Base-by-base conservation (phyloP, 352 stramenopile species). In the Phytophthora pisi region DNA sequence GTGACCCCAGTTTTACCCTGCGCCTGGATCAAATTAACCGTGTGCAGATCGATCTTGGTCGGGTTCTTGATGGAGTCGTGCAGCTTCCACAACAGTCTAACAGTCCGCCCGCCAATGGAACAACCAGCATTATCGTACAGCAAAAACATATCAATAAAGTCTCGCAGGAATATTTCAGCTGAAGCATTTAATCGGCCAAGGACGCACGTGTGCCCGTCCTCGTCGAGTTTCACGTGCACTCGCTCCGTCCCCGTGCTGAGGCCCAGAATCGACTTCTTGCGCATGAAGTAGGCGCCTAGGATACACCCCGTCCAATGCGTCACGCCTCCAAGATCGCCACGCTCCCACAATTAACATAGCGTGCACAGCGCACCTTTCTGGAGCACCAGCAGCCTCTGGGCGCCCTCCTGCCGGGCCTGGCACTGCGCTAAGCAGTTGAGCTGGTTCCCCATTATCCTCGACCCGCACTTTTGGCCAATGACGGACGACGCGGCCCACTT, bases 391-490 rank as follows among this genome's bases (percentile, higher is more conserved):
- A 92, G 67, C 4, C 81, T 78, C 75, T 93, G 79, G 26, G 79
- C 67, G 53, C 78, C 75, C 71, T 95, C 84, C 31, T 86, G 78
- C 30, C 86, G 75, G 57, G 78, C 70, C 52, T 88, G 83, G 64
- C 86, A 95, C 67, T 93, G 81, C 76, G 86, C 76, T 15, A 92
- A 61, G 70, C 86, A 95, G 65, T 91, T 93, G 64, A 95, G 78
- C 60, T 83, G 68, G 70, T 95, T 95, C 52, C 86, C 86, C 86
- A 95, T 77, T n/a, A 15, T 52, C 36, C 11, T 42, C 10, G 10
- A 42, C 24, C 30, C 9, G 34, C 36, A 50, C 11, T 69, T 68
- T 65, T 64, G 40, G 16, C 55, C 62, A 70, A 70, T 70, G 38
- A 50, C 34, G 18, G 38, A 50, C 34, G 18, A 54, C 16, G 18